Percentiles rank a stretch among this genome's conserved stretches.
Evolutionary conservation across 352 stramenopile genomes (phyloP).

Genomic region (Phytophthora citricola): DNA sequence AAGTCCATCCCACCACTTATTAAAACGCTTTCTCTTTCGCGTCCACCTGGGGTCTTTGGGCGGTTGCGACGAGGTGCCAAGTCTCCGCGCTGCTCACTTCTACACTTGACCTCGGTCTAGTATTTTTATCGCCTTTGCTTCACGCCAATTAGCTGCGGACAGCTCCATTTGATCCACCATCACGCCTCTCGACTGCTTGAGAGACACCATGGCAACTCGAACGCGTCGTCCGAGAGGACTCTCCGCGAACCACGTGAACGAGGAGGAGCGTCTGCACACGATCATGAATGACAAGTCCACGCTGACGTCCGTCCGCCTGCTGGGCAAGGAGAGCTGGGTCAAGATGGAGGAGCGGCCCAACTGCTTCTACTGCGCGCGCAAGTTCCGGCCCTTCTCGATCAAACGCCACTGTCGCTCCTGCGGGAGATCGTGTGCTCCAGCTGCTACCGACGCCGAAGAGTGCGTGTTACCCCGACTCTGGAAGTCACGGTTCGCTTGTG

Average conservation of each 20-base stretch:
- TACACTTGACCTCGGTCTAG: conserved; percentile 30
- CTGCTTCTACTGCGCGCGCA: conserved; percentile 83
- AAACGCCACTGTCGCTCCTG: conserved; percentile 86
- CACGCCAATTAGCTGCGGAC: background rate
- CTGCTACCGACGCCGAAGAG: conserved; percentile 70
- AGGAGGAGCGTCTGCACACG: conserved; percentile 59
- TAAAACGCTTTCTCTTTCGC: conserved; percentile 40
- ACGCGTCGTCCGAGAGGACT: conserved; percentile 51
- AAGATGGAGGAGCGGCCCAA: conserved; percentile 67
- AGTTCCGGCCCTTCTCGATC: conserved; percentile 78
- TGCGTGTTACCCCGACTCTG: conserved; percentile 43
- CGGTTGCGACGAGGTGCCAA: conserved; percentile 4
- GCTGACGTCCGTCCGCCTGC: conserved; percentile 47
- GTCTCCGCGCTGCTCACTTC: conserved; percentile 17
- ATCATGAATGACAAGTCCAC: conserved; percentile 69
- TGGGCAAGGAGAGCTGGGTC: conserved; percentile 81
- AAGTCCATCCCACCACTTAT: conserved; percentile 12
- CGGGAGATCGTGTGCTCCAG: conserved; percentile 81
- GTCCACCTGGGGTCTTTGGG: conserved; percentile 12
- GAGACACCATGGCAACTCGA: conserved; percentile 28
- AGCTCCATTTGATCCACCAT: background rate
- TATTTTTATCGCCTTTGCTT: conserved; percentile 32
- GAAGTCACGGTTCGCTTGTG: conserved; percentile 66
- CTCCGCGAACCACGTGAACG: conserved; percentile 57
- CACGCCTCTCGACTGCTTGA: conserved; percentile 5